Evolutionary conservation across 1,284 basidiomycete genomes (phyloP).

Genomic region (Ceratobasidium papillatum): DNA sequence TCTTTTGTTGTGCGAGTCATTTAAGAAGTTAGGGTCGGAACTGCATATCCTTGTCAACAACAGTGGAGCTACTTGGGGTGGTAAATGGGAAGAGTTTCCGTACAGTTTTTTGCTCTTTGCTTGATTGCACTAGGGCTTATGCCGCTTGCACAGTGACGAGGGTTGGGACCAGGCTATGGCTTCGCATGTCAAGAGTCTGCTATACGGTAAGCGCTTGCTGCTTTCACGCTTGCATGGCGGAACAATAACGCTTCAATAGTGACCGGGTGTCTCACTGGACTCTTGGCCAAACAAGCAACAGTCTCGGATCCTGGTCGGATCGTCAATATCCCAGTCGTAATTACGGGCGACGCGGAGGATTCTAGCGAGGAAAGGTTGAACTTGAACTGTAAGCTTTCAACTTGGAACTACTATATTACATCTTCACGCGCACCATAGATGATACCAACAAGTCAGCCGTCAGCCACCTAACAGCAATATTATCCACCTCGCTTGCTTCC

Average conservation of each 20-base stretch:
- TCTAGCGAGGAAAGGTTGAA: background rate
- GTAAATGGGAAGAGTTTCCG: conserved; percentile 74
- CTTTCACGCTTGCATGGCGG: background rate
- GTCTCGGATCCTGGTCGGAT: conserved; percentile 75
- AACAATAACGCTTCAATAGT: conserved; percentile 6
- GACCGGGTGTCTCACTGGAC: conserved; percentile 62
- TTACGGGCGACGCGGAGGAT: background rate
- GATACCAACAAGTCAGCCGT: conserved; percentile 75
- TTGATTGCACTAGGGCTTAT: background rate
- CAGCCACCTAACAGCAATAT: conserved; percentile 74
- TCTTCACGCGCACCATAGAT: conserved; percentile 57
- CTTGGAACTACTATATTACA: background rate
- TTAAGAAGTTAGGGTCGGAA: conserved; percentile 72
- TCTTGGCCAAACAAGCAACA: conserved; percentile 72
- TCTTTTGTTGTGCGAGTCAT: conserved; percentile 71
- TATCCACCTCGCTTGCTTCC: conserved; percentile 20
- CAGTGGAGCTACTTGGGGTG: conserved; percentile 85
- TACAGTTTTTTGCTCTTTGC: background rate
- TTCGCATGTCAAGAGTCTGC: conserved; percentile 83
- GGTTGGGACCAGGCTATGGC: conserved; percentile 87
- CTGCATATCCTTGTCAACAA: conserved; percentile 85
- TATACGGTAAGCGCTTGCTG: conserved; percentile 61
- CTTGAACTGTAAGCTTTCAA: conserved; percentile 17
- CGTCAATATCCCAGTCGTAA: conserved; percentile 81
- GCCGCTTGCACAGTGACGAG: conserved; percentile 44